Evolutionary conservation across 768 basidiomycete species (phyloP), one percentile per base, ranked within the genome.

Genomic region (Boletus coccyginus): DNA sequence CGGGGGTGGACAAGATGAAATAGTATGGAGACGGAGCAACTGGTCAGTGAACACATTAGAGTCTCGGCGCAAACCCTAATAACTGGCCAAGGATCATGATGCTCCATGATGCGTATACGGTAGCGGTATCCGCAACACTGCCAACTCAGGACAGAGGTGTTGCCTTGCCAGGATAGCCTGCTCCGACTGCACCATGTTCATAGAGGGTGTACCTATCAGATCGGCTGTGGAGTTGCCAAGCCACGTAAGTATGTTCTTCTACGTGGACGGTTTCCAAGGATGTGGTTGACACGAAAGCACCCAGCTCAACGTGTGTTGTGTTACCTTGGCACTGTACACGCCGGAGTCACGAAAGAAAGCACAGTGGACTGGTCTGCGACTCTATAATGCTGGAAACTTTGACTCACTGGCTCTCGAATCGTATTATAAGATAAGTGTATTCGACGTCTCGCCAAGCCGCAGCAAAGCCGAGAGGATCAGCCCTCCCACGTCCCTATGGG

Each of bases 401-500:
- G 42, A n/a, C 36, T 44, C 16, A 9, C 38, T 33, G 36, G 50
- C n/a, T 27, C 48, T 46, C 46, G 32, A 33, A 27, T 31, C 46
- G 44, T 50, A 31, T 43, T 38, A 47, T 41, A 55, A 65, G 55
- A 58, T 35, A 49, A 52, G 50, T 10, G 13, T 51, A 29, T 52
- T 40, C 42, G 39, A 43, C 38, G 41, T 55, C 38, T 35, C 5
- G 59, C 62, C 56, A 59, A 59, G 52, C 38, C 59, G 3, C 42
- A 13, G 27, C 42, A 38, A 36, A 52, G 29, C 40, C 43, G 29
- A 31, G 39, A 40, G 38, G 50, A 57, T 58, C 50, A 50, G 21
- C 32, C 51, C 48, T 68, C 63, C 50, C 69, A 68, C 64, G 69
- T 57, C 66, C 55, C 40, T 58, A 51, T 57, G 46, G 46, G 56